Base-by-base conservation (phyloP, 1,284 basidiomycete genomes). In the Schizopora paradoxa region DNA sequence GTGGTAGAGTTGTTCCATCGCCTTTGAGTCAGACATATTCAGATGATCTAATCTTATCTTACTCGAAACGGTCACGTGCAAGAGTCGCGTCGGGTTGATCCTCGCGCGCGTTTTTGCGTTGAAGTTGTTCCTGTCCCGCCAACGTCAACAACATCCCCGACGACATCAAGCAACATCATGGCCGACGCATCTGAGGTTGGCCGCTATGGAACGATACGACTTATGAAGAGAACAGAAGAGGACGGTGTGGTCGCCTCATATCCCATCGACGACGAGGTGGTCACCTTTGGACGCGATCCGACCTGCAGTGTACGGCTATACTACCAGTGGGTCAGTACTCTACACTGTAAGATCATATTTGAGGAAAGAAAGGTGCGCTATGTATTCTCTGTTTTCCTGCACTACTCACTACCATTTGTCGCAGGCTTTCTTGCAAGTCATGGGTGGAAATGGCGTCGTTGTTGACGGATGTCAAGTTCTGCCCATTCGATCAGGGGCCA, bases 321-420 rank as follows among this genome's bases (percentile, higher is more conserved):
- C 58, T 86, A 86, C 56, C 64, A 70, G 1, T 68, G 74, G 38
- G 74, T 86, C 31, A 77, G 73, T 45, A 63, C 70, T 1, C 47
- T 83, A 1, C 83, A 86, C 55, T 81, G 79, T 48, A 82, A 76
- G 55, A 69, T 85, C 32, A 62, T 78, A n/a, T 84, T 86, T 48
- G 67, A 77, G 49, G 77, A 79, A 32, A 62, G 72, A 47, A 83
- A 83, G 66, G 79, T 77, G 35, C 14, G 66, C 60, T 2, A 26
- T 36, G 18, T 8, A 16, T 11, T 43, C n/a, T 26, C 5, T 7
- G n/a, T 31, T n/a, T n/a, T 21, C 16, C 16, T 10, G 29, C 34
- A 47, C 26, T 19, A 21, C 32, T 13, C 14, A n/a, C 43, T 45
- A 22, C 19, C 29, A 19, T 28, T 33, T 23, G 21, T 10, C 14